Base-by-base conservation (phyloP, 1,284 basidiomycete species). In the Naganishia cerealis region DNA sequence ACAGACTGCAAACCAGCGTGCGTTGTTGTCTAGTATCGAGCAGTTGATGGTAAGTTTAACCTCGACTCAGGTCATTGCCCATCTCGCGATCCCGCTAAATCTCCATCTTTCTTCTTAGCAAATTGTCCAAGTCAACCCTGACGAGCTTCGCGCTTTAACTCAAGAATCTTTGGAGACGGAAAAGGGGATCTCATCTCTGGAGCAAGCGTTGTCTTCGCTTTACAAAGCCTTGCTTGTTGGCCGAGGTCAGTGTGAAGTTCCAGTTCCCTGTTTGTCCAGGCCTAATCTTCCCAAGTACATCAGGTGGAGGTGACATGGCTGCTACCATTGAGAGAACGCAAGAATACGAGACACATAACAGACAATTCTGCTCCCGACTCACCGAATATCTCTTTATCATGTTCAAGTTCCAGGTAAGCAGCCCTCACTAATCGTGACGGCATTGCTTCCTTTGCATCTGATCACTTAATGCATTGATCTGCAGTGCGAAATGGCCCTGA, bases 211-310 rank as follows among this genome's bases (percentile, higher is more conserved):
- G 0, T 86, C 90, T 0, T 88, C 91, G 65, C 83, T 99, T n/a
- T 99, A 99, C 84, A 96, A 96, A 78, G 94, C 94, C 1, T 82
- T 99, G 16, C 87, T 92, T 73, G 92, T 94, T 5, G 92, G 96
- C 76, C 89, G 87, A 75, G 90, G 90, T 90, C 70, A 68, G 79
- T 75, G 36, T 55, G 39, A 15, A 18, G 8, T 43, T 42, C 13
- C 33, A 21, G 21, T 8, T 46, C 16, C 6, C 33, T 2, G 18
- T 33, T 26, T 24, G 26, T 15, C 43, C 6, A 40, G 29, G n/a
- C 50, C 43, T 39, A 24, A 50, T 40, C 10, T 57, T 13, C n/a
- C 4, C 52, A n/a, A 21, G 52, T 9, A 1, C 48, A 36, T 16
- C 67, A 78, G 79, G 79, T 40, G 81, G 80, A 48, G 78, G 78